Conservation (phyloP, 371 early-diverging fungal species). For the Choanephora cucurbitarum region DNA sequence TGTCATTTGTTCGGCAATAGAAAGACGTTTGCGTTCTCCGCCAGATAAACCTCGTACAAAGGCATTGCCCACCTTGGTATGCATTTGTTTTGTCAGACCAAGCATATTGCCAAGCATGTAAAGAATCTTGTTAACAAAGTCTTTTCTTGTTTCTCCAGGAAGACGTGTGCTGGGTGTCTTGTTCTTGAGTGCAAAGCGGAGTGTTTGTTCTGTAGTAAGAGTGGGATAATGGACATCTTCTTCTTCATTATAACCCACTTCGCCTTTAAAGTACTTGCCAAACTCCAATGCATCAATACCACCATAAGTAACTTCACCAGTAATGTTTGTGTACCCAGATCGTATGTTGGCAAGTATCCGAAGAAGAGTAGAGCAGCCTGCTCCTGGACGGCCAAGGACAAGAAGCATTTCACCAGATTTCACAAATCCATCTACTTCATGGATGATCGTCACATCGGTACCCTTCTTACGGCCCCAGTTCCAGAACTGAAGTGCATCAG, state of each 20-base stretch:
- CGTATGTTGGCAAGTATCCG: slow-evolving; percentile 67
- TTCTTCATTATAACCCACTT: slow-evolving; percentile 70
- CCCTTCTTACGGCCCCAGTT: slow-evolving; percentile 28
- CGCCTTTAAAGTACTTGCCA: slow-evolving; percentile 54
- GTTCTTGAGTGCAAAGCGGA: slow-evolving; percentile 69
- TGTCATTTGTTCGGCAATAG: slow-evolving; percentile 87
- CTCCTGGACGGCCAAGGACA: slow-evolving; percentile 74
- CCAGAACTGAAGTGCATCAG: slow-evolving; percentile 23
- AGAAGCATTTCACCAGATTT: slow-evolving; percentile 74
- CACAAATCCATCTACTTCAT: slow-evolving; percentile 44
- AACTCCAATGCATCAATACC: slow-evolving; percentile 63
- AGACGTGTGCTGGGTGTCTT: slow-evolving; percentile 65
- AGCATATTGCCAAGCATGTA: slow-evolving; percentile 68
- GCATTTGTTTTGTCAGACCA: slow-evolving; percentile 71
- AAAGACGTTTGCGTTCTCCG: slow-evolving; percentile 88
- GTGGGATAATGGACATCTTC: slow-evolving; percentile 75
- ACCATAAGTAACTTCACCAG: slow-evolving; percentile 63
- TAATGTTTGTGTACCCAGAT: slow-evolving; percentile 54
- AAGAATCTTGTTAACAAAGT: slow-evolving; percentile 48
- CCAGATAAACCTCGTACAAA: slow-evolving; percentile 82
- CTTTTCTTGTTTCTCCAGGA: slow-evolving; percentile 38
- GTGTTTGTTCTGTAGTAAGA: slow-evolving; percentile 67
- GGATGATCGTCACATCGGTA: slow-evolving; percentile 40
- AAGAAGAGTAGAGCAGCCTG: slow-evolving; percentile 71
- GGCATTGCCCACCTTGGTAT: slow-evolving; percentile 85